Evolutionary conservation across 2,329 filamentous ascomycete species (phyloP), one percentile per base, ranked within the genome.

Genomic region (Colletotrichum neosansevieriae): DNA sequence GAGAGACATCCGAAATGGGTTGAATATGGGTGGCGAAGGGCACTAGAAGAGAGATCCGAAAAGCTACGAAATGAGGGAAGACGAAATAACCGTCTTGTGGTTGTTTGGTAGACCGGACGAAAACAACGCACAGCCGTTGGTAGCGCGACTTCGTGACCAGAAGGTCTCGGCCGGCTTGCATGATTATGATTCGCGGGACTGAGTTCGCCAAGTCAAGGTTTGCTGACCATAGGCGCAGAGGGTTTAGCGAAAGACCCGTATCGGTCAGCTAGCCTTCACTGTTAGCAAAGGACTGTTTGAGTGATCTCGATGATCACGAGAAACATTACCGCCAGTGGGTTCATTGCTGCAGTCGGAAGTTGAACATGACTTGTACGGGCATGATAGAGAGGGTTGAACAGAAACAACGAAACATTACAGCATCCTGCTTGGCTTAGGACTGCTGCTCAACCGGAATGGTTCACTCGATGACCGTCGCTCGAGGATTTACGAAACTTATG

Each of bases 191-290:
- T 19, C 38, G 32, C 36, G 44, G 21, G 19, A 45, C 19, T 51
- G 53, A 65, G n/a, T 68, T 68, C 63, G 63, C 34, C 54, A 56
- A 42, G 32, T 13, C 49, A 42, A 44, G 65, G 49, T 56, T 59
- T 56, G 29, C 49, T 50, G 32, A 32, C 40, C 65, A 44, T 29
- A 21, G 12, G 50, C n/a, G 29, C 9, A 24, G n/a, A 38, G 11
- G 36, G 3, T 38, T 13, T 38, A 12, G 36, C 36, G 7, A 38
- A 38, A 38, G 17, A 45, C 9, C n/a, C 42, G 42, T n/a, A n/a
- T 4, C 3, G 42, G 42, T 38, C 36, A 12, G 11, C 36, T 15
- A 13, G 36, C 11, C 4, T 6, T 38, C 36, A 6, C 6, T 29
- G 7, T 1, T 29, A 7, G 29, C 29, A 29, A 29, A 29, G 29